These are phyloP conservation scores for Globisporangium spinosum DNA, from an alignment of 352 stramenopile genomes.

Conservation along the genomic window DNA sequence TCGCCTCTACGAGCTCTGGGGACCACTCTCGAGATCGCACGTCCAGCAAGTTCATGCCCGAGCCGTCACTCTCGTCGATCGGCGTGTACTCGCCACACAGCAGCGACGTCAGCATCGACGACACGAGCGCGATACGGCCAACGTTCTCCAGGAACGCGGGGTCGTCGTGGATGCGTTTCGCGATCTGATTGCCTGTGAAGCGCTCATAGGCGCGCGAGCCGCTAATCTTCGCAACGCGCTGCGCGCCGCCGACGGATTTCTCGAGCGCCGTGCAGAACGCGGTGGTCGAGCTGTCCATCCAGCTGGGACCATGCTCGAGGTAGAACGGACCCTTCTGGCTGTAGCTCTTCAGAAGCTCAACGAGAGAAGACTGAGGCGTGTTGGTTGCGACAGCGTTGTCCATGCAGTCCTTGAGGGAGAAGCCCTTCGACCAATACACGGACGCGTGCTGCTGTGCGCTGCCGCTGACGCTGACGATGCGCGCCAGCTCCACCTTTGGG, in stretches of 20 bases:
- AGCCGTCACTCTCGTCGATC: constrained; percentile 79
- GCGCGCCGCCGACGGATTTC: constrained; percentile 44
- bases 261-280: constrained; percentile 58
- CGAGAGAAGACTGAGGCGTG: constrained; percentile 16
- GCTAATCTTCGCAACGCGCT: constrained; percentile 60
- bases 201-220: constrained; percentile 78
- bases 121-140: constrained; percentile 52
- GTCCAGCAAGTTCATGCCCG: constrained; percentile 84
- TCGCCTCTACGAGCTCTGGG: constrained; percentile 37
- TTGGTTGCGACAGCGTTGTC: constrained; percentile 18
- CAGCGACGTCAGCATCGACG: constrained; percentile 74
- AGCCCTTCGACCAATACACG: constrained; percentile 66
- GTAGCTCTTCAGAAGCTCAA: constrained; percentile 14
- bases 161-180: constrained; percentile 49
- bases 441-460: constrained; percentile 84
- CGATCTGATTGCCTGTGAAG: constrained; percentile 83
- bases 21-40: constrained; percentile 58
- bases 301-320: constrained; percentile 65
- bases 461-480: constrained; percentile 61
- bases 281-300: constrained; percentile 83
- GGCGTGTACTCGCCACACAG: constrained; percentile 56
- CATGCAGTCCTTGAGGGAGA: constrained; percentile 36
- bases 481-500: constrained; percentile 28
- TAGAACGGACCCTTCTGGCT: constrained; percentile 34
- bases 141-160: constrained; percentile 39